Conservation (phyloP, 306 rosid genomes). For the Castanospermum australe region DNA sequence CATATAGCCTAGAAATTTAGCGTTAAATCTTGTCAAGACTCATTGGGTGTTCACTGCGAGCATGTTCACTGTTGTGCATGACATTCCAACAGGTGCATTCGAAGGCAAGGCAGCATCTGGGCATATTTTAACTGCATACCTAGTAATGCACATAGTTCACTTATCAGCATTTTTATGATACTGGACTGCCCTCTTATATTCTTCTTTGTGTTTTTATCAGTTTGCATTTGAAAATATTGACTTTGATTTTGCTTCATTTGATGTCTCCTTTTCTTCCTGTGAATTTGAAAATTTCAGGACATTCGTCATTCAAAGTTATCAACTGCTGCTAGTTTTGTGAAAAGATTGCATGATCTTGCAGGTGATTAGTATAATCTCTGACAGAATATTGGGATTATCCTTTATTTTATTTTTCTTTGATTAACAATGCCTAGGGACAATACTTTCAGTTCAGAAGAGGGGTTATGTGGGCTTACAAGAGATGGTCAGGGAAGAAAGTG, state of each 20-base stretch:
- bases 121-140: neutral
- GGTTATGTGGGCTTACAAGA: conserved; percentile 78
- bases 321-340: conserved; percentile 77
- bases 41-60: conserved; percentile 18
- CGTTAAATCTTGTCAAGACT: conserved; percentile 25
- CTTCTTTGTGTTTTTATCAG: neutral
- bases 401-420: conserved; percentile 22
- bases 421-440: conserved; percentile 27
- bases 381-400: conserved; percentile 20
- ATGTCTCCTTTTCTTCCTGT: conserved; percentile 16
- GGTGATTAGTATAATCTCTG: conserved; percentile 53
- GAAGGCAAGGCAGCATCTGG: neutral
- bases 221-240: conserved; percentile 22
- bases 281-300: conserved; percentile 45
- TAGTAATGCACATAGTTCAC: conserved; percentile 3
- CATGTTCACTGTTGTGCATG: conserved; percentile 6
- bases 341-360: conserved; percentile 80
- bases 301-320: conserved; percentile 59
- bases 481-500: conserved; percentile 59
- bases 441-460: conserved; percentile 79
- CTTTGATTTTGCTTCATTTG: conserved; percentile 25
- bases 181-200: neutral
- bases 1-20: neutral
- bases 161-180: conserved; percentile 4
- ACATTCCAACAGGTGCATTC: conserved; percentile 12